Evolutionary conservation across 495 filamentous ascomycete genomes (phyloP), one percentile per base, ranked within the genome.

Genomic region (Lasiosphaeris hirsuta): DNA sequence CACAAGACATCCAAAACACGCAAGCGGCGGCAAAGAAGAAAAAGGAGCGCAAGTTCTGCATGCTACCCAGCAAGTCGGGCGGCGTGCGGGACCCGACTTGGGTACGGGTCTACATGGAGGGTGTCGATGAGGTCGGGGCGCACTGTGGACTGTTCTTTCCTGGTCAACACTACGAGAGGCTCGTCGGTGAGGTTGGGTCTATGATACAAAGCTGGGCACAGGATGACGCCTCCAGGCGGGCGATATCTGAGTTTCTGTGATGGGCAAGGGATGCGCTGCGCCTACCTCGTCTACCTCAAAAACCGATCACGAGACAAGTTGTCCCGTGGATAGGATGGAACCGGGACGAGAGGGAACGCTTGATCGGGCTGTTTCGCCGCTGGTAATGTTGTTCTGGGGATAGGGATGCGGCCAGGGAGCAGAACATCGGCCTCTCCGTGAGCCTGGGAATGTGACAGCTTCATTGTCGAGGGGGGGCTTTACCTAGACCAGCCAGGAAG

Each of bases 111-210:
- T 85, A 81, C 64, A 93, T 96, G 87, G 80, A 85, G 34, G 84
- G 84, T 37, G 86, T 93, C 46, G 90, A 96, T 64, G 89, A 96
- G 64, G 89, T 96, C 4, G 84, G 80, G 7, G 92, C 92, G 3
- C 92, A 96, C 68, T 91, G 88, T 51, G 86, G 89, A 3, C 73
- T 96, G 54, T 96, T 96, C 68, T 83, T 90, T 40, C 73, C 82
- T 0, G 81, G 78, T 0, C 76, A 75, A 36, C 80, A 89, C 40
- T 95, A 96, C 67, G 88, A 93, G 64, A 68, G 70, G 60, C 73
- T 96, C 10, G 86, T 95, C 38, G 86, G 84, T 1, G 90, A 93
- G 70, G 86, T 90, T 0, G 86, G 82, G 11, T 75, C 74, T 14
- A 75, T 84, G 57, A 81, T 96, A 37, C 84, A 88, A 58, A 75